Conservation (phyloP, 768 basidiomycete species). For the Boletus bicolor region DNA sequence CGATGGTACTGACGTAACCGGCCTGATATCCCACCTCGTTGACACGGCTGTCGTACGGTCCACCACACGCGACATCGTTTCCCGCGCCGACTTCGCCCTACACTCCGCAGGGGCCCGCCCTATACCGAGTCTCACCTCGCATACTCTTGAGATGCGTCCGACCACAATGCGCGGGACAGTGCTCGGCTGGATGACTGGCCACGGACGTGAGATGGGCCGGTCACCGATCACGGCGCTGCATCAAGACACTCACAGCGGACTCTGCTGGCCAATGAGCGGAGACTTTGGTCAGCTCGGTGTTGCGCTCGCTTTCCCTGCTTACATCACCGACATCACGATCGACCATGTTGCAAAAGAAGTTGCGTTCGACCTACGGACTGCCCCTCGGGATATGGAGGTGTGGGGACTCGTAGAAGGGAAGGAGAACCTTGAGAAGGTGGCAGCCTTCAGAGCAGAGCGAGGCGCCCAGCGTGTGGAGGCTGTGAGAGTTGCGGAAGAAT, state of each 20-base stretch:
- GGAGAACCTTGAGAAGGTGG: slow-evolving; percentile 64
- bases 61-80: slow-evolving; percentile 73
- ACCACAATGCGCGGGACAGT: slow-evolving; percentile 46
- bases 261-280: slow-evolving; percentile 93
- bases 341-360: slow-evolving; percentile 87
- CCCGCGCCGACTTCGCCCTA: slow-evolving; percentile 80
- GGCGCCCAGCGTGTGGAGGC: slow-evolving; percentile 34
- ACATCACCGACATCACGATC: slow-evolving; percentile 66
- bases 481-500: slow-evolving; percentile 33
- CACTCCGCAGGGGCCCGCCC: slow-evolving; percentile 78
- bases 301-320: slow-evolving; percentile 58
- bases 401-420: slow-evolving; percentile 85
- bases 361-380: slow-evolving; percentile 75
- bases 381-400: slow-evolving; percentile 84
- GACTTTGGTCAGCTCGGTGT: slow-evolving; percentile 80
- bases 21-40: slow-evolving; percentile 72
- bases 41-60: slow-evolving; percentile 66
- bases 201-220: slow-evolving; percentile 63
- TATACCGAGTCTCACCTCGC: slow-evolving; percentile 79
- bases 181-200: slow-evolving; percentile 57
- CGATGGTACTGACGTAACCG: slow-evolving; percentile 71
- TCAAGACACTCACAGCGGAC: slow-evolving; percentile 75
- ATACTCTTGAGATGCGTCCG: slow-evolving; percentile 68
- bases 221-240: slow-evolving; percentile 87
- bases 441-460: slow-evolving; percentile 50